Conservation (phyloP, 192 early-diverging fungal genomes). For the Backusella tuberculispora region DNA sequence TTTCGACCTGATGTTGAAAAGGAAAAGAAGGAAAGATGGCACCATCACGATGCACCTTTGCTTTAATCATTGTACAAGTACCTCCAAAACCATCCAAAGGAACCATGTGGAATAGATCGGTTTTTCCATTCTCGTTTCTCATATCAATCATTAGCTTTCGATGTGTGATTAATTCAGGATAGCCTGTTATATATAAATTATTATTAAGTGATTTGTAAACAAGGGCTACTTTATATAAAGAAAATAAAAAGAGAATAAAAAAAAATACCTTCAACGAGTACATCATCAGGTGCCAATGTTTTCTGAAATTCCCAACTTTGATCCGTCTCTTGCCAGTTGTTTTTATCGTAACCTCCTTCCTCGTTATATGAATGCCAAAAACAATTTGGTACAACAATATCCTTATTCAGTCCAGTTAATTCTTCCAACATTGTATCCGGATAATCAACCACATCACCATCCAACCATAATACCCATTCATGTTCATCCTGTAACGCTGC, state of each 20-base stretch:
- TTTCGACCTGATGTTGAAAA: constrained; percentile 69
- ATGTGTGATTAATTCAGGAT: constrained; percentile 44
- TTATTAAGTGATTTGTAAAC: background rate
- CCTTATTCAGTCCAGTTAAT: constrained; percentile 65
- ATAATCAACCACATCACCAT: constrained; percentile 70
- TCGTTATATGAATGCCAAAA: constrained; percentile 48
- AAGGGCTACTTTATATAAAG: background rate
- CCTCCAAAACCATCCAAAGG: constrained; percentile 71
- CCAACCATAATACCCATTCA: constrained; percentile 74
- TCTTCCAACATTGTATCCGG: constrained; percentile 61
- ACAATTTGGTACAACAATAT: constrained; percentile 66
- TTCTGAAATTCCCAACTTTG: constrained; percentile 53
- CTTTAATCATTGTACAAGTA: constrained; percentile 67
- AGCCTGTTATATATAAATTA: constrained; percentile 39
- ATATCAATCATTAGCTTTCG: constrained; percentile 51
- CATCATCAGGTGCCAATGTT: constrained; percentile 37
- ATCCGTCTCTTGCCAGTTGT: constrained; percentile 69
- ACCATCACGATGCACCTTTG: constrained; percentile 66
- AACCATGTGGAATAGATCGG: constrained; percentile 43
- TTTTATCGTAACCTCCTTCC: constrained; percentile 62
- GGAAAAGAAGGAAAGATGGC: constrained; percentile 64
- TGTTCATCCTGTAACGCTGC: constrained; percentile 58
- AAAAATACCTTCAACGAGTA: constrained; percentile 53
- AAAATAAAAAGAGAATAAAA: background rate
- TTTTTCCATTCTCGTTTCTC: constrained; percentile 26